Evolutionary conservation across 169 alveolate genomes (phyloP).

Genomic region (Plasmodium relictum): DNA sequence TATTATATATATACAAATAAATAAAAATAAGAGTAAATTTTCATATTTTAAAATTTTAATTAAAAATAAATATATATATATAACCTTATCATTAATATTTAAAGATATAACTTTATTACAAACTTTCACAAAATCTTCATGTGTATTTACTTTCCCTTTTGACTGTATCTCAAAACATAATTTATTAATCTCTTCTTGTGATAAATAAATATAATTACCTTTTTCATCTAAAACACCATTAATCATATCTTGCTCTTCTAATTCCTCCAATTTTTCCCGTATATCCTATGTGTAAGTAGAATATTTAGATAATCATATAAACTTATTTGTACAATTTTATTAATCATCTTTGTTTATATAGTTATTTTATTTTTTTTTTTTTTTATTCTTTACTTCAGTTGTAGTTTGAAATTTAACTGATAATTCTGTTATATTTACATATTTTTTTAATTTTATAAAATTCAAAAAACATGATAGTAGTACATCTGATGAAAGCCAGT

Average conservation of each 20-base stretch:
- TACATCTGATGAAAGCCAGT: constrained; percentile 73
- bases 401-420: constrained; percentile 63
- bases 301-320: too few species aligned
- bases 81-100: constrained; percentile 60
- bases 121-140: constrained; percentile 60
- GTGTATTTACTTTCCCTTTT: constrained; percentile 57
- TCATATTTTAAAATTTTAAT: not conserved
- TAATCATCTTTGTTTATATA: not conserved
- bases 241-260: constrained; percentile 73
- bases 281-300: constrained; percentile 29
- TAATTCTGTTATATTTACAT: constrained; percentile 60
- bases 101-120: constrained; percentile 66
- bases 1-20: not conserved
- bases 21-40: not conserved
- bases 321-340: too few species aligned
- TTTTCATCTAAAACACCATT: constrained; percentile 65
- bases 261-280: constrained; percentile 44
- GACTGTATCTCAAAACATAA: constrained; percentile 56
- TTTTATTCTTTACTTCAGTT: constrained; percentile 35
- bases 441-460: constrained; percentile 47
- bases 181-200: constrained; percentile 66
- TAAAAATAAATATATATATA: too few species aligned
- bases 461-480: constrained; percentile 57
- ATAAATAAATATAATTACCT: constrained; percentile 68
- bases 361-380: constrained; percentile 7